Evolutionary conservation across 768 basidiomycete species (phyloP).

Genomic region (Auricularia heimuer): DNA sequence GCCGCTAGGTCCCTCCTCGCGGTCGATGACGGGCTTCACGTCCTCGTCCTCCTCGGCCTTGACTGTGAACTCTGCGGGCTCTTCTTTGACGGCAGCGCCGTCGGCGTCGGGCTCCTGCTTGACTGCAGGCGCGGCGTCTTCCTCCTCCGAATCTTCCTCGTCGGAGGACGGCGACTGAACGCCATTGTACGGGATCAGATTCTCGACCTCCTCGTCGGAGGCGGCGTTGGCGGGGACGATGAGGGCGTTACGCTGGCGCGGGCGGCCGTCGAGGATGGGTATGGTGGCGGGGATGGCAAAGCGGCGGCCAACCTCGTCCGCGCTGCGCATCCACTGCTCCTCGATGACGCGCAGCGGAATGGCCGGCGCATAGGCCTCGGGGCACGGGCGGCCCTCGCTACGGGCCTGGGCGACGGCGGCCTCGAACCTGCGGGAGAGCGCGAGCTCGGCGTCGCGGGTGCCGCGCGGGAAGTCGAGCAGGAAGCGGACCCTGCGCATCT

Average conservation of each 20-base stretch:
- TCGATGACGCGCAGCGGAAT: background rate
- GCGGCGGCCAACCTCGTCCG: background rate
- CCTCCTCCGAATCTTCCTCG: too few relatives aligned
- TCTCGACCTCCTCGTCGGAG: background rate
- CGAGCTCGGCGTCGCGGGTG: background rate
- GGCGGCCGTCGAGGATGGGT: background rate
- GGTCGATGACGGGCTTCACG: background rate
- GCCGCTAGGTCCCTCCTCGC: background rate
- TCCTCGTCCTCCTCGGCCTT: background rate
- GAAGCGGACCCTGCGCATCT: slow-evolving; percentile 48
- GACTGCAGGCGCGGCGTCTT: background rate
- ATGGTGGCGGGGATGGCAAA: background rate
- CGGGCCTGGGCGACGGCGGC: background rate
- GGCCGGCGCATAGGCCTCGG: background rate
- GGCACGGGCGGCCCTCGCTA: background rate
- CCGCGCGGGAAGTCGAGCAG: slow-evolving; percentile 31
- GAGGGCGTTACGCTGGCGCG: background rate
- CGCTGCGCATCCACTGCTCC: background rate
- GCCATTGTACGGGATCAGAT: background rate
- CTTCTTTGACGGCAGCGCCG: background rate
- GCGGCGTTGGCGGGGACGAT: background rate
- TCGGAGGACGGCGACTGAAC: background rate
- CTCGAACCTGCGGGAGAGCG: background rate
- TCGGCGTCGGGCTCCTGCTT: too few relatives aligned
- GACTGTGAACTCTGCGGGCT: background rate